These are phyloP conservation scores for Maudiozyma humilis DNA, from an alignment of 1,139 yeast genomes.

Conservation along the genomic window DNA sequence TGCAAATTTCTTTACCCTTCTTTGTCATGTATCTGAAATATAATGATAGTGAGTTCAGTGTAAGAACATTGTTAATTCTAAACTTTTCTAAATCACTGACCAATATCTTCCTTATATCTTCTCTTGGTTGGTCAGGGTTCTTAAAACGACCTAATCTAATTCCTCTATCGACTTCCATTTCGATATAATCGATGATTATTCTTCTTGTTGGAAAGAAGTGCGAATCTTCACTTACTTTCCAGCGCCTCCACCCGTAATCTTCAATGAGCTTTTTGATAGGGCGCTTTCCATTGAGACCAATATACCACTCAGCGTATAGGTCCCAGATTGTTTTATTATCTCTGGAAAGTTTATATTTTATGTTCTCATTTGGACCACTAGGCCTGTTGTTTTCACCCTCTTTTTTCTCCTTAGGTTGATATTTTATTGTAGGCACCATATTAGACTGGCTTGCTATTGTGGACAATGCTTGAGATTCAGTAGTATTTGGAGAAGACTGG, in stretches of 20 bases:
- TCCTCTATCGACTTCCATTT: conserved; percentile 29
- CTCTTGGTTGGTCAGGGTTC: conserved; percentile 24
- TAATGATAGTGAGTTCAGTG: conserved; percentile 29
- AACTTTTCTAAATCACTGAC: conserved; percentile 32
- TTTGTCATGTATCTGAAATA: conserved; percentile 29
- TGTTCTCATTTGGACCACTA: conserved; percentile 16
- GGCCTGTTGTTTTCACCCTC: background rate
- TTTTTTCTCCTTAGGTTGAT: background rate
- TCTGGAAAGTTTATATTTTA: conserved; percentile 31
- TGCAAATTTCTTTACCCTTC: conserved; percentile 28
- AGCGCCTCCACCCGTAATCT: conserved; percentile 31
- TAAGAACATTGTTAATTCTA: conserved; percentile 28
- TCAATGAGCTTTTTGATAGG: conserved; percentile 30
- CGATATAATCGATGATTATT: conserved; percentile 30
- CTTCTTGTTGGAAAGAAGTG: conserved; percentile 34
- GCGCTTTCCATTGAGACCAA: conserved; percentile 30
- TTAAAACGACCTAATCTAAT: conserved; percentile 28
- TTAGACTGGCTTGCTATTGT: background rate
- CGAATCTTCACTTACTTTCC: conserved; percentile 34
- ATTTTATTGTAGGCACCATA: background rate
- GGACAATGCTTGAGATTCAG: background rate
- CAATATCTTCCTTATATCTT: conserved; percentile 27
- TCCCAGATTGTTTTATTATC: conserved; percentile 33
- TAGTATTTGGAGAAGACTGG: background rate
- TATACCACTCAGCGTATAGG: conserved; percentile 32